A percentile compares a stretch with the other conserved stretches of the same genome.
phyloP scores from a whole-genome alignment of 2,329 filamentous ascomycete species.

The Xylaria sp. region DNA sequence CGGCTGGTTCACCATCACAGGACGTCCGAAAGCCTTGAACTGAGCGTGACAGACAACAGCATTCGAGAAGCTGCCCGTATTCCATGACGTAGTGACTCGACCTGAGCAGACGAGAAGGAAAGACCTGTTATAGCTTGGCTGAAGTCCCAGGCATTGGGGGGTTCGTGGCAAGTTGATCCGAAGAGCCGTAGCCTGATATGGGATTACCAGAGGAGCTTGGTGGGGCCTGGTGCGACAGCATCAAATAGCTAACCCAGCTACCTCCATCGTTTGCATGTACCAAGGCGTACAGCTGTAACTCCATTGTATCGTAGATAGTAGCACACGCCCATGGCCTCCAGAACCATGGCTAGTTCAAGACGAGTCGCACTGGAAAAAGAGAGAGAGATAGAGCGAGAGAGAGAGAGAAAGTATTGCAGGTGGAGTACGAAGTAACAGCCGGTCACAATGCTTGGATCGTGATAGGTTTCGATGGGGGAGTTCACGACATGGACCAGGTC shows the following conservation, averaged over 20 bases:
- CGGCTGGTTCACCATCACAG: background rate
- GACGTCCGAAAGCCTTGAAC: background rate
- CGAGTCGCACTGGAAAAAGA: conserved; percentile 10
- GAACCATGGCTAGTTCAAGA: background rate
- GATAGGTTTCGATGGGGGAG: conserved; percentile 15
- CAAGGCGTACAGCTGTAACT: conserved; percentile 7
- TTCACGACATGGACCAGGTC: conserved; percentile 16
- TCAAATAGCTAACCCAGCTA: conserved; percentile 18
- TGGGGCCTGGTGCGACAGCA: conserved; percentile 32
- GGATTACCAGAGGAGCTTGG: conserved; percentile 31
- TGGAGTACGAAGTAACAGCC: conserved; percentile 9
- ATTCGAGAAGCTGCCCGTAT: background rate
- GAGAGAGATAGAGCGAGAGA: background rate
- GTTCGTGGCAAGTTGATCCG: conserved; percentile 40
- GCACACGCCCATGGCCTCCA: conserved; percentile 11
- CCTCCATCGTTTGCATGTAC: conserved; percentile 14
- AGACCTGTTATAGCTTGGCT: conserved; percentile 3
- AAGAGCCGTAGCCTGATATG: conserved; percentile 46
- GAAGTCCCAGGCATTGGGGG: conserved; percentile 23
- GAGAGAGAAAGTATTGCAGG: conserved; percentile 10
- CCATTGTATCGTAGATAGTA: conserved; percentile 10
- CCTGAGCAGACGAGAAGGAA: background rate
- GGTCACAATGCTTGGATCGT: conserved; percentile 6
- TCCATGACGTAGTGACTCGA: background rate
- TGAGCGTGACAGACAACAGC: background rate